Evolutionary conservation across 306 rosid genomes (phyloP).

Genomic region (Prunus mongolica): DNA sequence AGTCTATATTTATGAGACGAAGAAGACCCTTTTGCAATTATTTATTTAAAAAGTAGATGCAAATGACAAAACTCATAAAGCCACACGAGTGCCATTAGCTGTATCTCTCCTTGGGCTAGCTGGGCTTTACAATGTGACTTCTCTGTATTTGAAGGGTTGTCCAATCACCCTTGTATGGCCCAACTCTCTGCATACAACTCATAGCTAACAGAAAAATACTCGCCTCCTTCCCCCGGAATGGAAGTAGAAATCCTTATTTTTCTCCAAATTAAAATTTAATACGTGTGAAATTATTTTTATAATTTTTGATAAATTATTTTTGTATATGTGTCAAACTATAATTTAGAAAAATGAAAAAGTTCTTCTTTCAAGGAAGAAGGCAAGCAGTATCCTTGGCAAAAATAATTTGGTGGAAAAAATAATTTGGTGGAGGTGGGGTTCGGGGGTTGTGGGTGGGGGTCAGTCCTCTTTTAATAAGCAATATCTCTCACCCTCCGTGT

Average conservation of each 20-base stretch:
- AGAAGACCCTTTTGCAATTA: background rate
- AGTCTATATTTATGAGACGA: no score
- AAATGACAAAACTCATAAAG: slow-evolving; percentile 8
- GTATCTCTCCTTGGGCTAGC: slow-evolving; percentile 19
- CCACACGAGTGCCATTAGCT: background rate
- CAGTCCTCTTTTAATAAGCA: slow-evolving; percentile 4
- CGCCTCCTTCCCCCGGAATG: accelerated
- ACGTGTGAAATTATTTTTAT: no score
- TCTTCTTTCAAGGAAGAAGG: no score
- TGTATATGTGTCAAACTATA: accelerated
- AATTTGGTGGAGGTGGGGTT: slow-evolving; percentile 41
- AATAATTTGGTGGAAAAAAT: slow-evolving; percentile 38
- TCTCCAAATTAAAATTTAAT: no score
- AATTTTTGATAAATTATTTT: no score
- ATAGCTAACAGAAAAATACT: no score
- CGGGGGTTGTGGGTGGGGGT: slow-evolving; percentile 31
- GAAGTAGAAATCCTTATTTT: no score
- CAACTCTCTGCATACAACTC: background rate
- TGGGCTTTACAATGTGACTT: slow-evolving; percentile 3
- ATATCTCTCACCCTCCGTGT: slow-evolving; percentile 35
- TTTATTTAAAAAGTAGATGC: background rate
- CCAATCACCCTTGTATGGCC: background rate
- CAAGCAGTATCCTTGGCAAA: background rate
- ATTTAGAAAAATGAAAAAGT: no score
- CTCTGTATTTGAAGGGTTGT: slow-evolving; percentile 12